Conservation (phyloP, 2,329 filamentous ascomycete species). For the Aspergillus udagawae region DNA sequence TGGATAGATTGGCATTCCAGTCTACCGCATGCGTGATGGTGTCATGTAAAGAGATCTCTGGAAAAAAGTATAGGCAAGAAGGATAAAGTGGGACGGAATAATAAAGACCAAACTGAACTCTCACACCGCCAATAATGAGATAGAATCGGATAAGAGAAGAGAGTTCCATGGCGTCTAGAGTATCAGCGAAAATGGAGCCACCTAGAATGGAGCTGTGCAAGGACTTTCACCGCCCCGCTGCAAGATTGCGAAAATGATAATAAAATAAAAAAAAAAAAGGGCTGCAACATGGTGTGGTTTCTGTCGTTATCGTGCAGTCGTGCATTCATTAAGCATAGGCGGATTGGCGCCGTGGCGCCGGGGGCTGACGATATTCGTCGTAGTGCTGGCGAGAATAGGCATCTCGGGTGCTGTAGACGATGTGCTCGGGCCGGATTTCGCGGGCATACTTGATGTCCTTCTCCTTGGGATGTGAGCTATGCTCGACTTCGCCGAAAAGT, state of each 20-base stretch:
- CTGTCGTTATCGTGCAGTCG: slow-evolving; percentile 17
- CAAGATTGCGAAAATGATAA: background rate
- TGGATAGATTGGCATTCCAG: background rate
- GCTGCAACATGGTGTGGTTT: slow-evolving; percentile 8
- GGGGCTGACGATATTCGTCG: slow-evolving; percentile 15
- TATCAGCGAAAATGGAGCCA: background rate
- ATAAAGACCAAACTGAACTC: background rate
- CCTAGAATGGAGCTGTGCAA: background rate
- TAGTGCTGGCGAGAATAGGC: slow-evolving; percentile 16
- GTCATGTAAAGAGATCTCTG: background rate
- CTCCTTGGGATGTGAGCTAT: slow-evolving; percentile 16
- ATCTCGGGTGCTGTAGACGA: slow-evolving; percentile 12
- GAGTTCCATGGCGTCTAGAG: background rate
- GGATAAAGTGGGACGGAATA: background rate
- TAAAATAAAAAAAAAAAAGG: slow-evolving; percentile 1
- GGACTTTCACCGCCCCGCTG: background rate
- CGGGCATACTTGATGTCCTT: slow-evolving; percentile 28
- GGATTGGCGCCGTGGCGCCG: slow-evolving; percentile 24
- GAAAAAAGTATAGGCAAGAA: background rate
- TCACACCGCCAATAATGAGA: background rate
- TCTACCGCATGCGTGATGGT: background rate
- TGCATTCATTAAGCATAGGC: slow-evolving; percentile 18
- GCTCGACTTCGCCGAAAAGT: slow-evolving; percentile 22
- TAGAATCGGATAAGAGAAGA: background rate
- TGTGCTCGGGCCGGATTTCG: slow-evolving; percentile 23